These are phyloP conservation scores for Datura wrightii DNA, from an alignment of 257 asterid genomes.

Conservation along the genomic window DNA sequence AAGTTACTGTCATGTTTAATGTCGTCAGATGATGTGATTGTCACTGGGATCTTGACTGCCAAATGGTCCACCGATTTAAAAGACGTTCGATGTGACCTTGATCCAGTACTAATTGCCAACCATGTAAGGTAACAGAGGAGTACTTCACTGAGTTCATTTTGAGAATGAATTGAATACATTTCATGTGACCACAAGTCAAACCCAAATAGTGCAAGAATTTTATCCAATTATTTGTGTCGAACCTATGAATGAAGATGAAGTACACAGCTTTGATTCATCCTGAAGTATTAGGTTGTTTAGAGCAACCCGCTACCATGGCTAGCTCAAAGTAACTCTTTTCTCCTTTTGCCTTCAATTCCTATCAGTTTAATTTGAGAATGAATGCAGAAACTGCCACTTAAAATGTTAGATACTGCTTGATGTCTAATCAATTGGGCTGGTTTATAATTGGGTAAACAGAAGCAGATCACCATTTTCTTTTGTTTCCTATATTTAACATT, in stretches of 20 bases:
- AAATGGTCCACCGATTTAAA: constrained; percentile 83
- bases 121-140: constrained; percentile 65
- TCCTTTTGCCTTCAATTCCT: neutral
- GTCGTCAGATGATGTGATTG: constrained; percentile 84
- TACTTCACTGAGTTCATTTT: neutral
- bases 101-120: constrained; percentile 91
- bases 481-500: constrained; percentile 11
- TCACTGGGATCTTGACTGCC: constrained; percentile 91
- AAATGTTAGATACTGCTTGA: constrained; percentile 7
- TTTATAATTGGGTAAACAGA: neutral
- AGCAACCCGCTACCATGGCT: neutral
- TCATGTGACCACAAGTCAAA: constrained; percentile 16
- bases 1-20: constrained; percentile 33
- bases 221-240: neutral
- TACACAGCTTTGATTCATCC: neutral
- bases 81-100: constrained; percentile 98
- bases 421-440: neutral
- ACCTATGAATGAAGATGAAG: neutral
- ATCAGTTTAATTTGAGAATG: neutral
- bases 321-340: constrained; percentile 2
- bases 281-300: neutral
- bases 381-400: constrained; percentile 1
- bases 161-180: neutral
- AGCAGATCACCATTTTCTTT: neutral
- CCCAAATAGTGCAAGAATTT: neutral